phyloP scores from a whole-genome alignment of 306 rosid species.

The Oxytropis ochrocephala region DNA sequence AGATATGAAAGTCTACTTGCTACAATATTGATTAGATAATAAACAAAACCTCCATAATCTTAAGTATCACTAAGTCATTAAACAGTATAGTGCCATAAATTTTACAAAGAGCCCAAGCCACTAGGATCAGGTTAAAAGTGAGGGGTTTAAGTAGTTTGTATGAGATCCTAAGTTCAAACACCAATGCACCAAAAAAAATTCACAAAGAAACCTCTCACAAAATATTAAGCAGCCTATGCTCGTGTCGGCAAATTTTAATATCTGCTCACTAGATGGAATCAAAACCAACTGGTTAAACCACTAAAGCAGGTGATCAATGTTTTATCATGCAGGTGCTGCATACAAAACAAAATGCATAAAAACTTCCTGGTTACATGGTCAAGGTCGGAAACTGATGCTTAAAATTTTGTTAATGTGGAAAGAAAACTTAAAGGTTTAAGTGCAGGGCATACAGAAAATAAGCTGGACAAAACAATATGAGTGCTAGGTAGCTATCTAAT shows the following conservation, averaged over 20 bases:
- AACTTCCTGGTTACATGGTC: background rate
- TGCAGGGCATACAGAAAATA: constrained; percentile 2
- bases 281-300: constrained; percentile 12
- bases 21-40: background rate
- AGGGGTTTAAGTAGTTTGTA: background rate
- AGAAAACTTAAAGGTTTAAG: constrained; percentile 12
- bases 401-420: constrained; percentile 4
- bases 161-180: background rate
- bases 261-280: background rate
- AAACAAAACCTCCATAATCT: background rate
- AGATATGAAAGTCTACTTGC: background rate
- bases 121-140: background rate
- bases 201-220: background rate
- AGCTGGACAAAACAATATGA: background rate
- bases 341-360: background rate
- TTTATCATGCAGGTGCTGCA: constrained; percentile 3
- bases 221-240: constrained; percentile 4
- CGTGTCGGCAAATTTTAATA: background rate
- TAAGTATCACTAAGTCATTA: background rate
- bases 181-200: background rate
- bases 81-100: background rate
- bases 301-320: constrained; percentile 13
- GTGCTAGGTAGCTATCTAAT: constrained; percentile 17
- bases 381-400: background rate
- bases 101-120: background rate